These are phyloP conservation scores for Zoysia pacifica DNA, from an alignment of 176 grass and related monocot genomes.

Conservation along the genomic window DNA sequence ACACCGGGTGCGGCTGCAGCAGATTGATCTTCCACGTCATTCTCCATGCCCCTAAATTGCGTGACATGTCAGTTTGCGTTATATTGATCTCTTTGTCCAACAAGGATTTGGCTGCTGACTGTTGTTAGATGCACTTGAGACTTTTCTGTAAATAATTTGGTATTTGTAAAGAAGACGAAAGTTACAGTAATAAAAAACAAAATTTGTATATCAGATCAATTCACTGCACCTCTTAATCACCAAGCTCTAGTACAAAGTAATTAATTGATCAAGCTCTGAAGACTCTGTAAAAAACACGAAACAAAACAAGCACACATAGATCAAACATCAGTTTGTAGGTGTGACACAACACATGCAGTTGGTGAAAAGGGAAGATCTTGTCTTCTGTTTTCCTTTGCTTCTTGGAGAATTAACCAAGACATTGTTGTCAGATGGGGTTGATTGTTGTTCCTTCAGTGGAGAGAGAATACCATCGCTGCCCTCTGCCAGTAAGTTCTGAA, in stretches of 20 bases:
- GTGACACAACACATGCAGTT: slow-evolving; percentile 51
- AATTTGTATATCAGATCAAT: slow-evolving; percentile 3
- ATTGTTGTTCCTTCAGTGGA: slow-evolving; percentile 36
- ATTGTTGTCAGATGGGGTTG: not conserved
- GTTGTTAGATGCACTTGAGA: not conserved
- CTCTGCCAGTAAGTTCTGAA: slow-evolving; percentile 41
- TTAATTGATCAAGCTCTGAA: slow-evolving; percentile 28
- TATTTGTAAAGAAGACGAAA: not conserved
- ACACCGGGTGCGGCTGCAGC: too few relatives aligned
- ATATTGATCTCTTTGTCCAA: not conserved
- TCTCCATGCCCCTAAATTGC: too few relatives aligned
- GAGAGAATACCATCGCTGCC: slow-evolving; percentile 18
- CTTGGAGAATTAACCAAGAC: slow-evolving; percentile 33
- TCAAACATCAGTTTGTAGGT: slow-evolving; percentile 32
- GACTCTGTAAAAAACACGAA: not conserved
- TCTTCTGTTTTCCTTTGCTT: slow-evolving; percentile 46
- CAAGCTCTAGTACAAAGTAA: slow-evolving; percentile 31
- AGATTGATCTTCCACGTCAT: too few relatives aligned
- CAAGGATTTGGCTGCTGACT: not conserved
- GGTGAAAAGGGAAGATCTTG: slow-evolving; percentile 41
- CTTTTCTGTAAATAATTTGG: too few relatives aligned
- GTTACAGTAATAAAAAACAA: slow-evolving; percentile 12
- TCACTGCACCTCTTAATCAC: slow-evolving; percentile 11
- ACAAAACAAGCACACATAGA: slow-evolving; percentile 11
- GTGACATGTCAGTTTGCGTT: too few relatives aligned